phyloP scores from a whole-genome alignment of 441 rosid genomes.

The Gossypium schwendimanii region DNA sequence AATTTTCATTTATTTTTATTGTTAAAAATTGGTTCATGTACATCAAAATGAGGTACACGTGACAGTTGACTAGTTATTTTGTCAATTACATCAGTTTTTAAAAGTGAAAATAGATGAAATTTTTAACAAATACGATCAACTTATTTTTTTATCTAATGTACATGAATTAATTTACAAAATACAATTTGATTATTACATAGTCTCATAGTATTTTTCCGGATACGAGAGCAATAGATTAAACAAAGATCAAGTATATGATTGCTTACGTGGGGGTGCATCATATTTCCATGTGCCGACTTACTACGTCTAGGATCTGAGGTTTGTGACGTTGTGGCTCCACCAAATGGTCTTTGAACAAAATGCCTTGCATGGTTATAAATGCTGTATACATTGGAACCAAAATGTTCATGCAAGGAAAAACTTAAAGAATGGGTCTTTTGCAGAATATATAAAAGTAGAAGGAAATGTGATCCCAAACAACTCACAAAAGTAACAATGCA shows the following conservation, averaged over 20 bases:
- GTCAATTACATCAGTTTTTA: too few relatives aligned
- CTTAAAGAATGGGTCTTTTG: neutral
- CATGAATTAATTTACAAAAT: too few relatives aligned
- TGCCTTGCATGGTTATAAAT: slow-evolving; percentile 69
- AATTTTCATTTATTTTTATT: too few relatives aligned
- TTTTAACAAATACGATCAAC: too few relatives aligned
- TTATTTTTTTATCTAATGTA: too few relatives aligned
- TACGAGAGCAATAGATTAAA: slow-evolving; percentile 6
- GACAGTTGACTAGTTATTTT: too few relatives aligned
- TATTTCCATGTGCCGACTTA: slow-evolving; percentile 18
- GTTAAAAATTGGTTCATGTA: too few relatives aligned
- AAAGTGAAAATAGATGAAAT: too few relatives aligned
- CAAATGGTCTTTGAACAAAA: slow-evolving; percentile 40
- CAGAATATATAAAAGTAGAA: neutral
- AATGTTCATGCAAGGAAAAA: slow-evolving; percentile 1
- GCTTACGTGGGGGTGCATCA: slow-evolving; percentile 33
- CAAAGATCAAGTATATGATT: slow-evolving; percentile 6
- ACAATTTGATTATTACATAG: too few relatives aligned
- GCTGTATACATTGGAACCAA: slow-evolving; percentile 41
- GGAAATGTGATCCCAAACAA: neutral
- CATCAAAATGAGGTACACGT: too few relatives aligned
- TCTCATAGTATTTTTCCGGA: too few relatives aligned
- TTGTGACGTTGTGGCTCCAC: slow-evolving; percentile 27
- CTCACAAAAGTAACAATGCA: neutral
- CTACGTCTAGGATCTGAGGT: slow-evolving; percentile 25